These are phyloP conservation scores for Athelia psychrophila DNA, from an alignment of 1,284 basidiomycete genomes.

Conservation along the genomic window DNA sequence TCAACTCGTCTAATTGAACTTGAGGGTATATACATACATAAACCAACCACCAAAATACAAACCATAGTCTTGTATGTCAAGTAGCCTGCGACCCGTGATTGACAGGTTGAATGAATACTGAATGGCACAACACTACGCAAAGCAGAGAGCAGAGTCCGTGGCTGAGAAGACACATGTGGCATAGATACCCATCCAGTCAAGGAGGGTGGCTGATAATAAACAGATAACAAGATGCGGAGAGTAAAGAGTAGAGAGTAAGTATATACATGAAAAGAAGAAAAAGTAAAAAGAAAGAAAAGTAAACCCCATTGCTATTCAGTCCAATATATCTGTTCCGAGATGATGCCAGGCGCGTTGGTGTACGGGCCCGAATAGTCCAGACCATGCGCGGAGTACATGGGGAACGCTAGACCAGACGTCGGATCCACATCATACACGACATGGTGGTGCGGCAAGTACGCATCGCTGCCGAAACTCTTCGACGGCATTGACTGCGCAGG, in stretches of 20 bases:
- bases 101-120: not conserved
- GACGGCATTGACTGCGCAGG: conserved; percentile 26
- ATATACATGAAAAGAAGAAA: conserved; percentile 9
- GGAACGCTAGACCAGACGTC: not conserved
- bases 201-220: not conserved
- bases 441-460: conserved; percentile 10
- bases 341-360: conserved; percentile 5
- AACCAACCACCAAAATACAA: not conserved
- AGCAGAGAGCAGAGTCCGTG: not conserved
- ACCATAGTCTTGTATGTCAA: not conserved
- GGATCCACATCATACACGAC: not conserved
- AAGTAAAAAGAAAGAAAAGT: conserved; percentile 10
- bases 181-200: not conserved
- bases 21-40: conserved; percentile 1
- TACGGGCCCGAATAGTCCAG: not conserved
- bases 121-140: not conserved
- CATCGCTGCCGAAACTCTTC: conserved; percentile 28
- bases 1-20: not conserved
- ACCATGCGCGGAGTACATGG: not conserved
- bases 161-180: not conserved
- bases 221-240: conserved; percentile 1
- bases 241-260: conserved; percentile 6
- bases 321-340: conserved; percentile 1
- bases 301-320: conserved; percentile 10
- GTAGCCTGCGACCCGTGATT: no score